Evolutionary conservation across 495 filamentous ascomycete genomes (phyloP), one percentile per base, ranked within the genome.

Genomic region (Podospora conica): DNA sequence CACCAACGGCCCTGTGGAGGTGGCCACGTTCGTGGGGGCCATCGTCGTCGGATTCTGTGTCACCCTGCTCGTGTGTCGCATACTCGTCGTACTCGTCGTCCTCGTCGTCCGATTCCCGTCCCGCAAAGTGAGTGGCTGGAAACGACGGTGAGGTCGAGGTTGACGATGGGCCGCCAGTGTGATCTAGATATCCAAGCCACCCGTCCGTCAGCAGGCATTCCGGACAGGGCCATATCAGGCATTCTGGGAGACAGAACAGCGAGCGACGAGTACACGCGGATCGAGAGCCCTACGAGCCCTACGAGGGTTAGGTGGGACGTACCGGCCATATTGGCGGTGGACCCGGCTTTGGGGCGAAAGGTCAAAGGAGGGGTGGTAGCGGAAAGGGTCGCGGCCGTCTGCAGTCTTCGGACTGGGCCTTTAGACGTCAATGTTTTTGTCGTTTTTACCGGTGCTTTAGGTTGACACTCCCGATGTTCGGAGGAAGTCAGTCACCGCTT

Each of bases 21-120:
- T 68, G 66, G 29, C 24, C 59, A 28, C 75, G 40, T 23, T 68
- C 64, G 20, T 58, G 53, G 28, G 66, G 65, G 11, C 48, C 15
- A 53, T 61, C 65, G 56, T 65, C 71, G 11, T 72, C 71, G 10
- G 69, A 73, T 27, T 75, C 74, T 57, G 74, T 72, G 68, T 70
- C 71, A 74, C 71, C 70, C 27, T 63, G 69, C 3, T 31, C 66
- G 27, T 68, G 70, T 40, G 58, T 31, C 8, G 31, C 64, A 63
- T 75, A 71, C 53, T 71, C 73, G 18, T 48, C 40, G 40, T 48
- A 48, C 40, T 48, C 29, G 29, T 33, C 29, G 29, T 33, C 40
- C 25, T 75, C 75, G 56, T 75, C 70, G 61, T 77, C 75, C 65
- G 75, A 75, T 18, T 77, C 75, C 23, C 68, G 60, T 21, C 53